phyloP scores from a whole-genome alignment of 2,329 filamentous ascomycete genomes.

The Zopfia rhizophila region DNA sequence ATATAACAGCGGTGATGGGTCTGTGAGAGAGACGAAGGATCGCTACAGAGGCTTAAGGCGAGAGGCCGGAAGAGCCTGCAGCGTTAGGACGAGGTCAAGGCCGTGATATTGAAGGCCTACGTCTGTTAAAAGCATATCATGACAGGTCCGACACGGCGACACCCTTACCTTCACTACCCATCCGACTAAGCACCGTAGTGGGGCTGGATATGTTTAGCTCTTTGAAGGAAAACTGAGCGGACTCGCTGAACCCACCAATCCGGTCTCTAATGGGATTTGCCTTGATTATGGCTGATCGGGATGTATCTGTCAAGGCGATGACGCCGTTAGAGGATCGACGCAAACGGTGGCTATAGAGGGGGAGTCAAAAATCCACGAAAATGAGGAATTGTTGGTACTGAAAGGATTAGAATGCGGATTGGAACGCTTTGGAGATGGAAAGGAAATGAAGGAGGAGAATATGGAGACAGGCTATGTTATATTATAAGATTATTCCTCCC shows the following conservation, averaged over 20 bases:
- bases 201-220: not conserved
- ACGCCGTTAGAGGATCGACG: not conserved
- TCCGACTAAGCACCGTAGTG: conserved; percentile 3
- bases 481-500: too few relatives aligned
- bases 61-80: too few relatives aligned
- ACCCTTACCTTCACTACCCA: conserved; percentile 8
- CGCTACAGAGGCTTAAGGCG: too few relatives aligned
- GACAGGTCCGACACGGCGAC: conserved; percentile 2
- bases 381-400: too few relatives aligned
- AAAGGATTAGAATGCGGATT: too few relatives aligned
- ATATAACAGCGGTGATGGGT: too few relatives aligned
- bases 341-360: not conserved
- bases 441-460: too few relatives aligned
- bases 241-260: conserved; percentile 5
- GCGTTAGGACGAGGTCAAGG: too few relatives aligned
- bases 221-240: conserved; percentile 5
- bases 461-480: too few relatives aligned
- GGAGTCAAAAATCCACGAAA: not conserved
- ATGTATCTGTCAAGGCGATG: conserved; percentile 9
- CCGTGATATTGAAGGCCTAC: too few relatives aligned
- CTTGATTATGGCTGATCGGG: conserved; percentile 10
- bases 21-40: too few relatives aligned
- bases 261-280: conserved; percentile 10
- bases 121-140: conserved; percentile 1
- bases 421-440: too few relatives aligned